phyloP scores from a whole-genome alignment of 2,329 filamentous ascomycete genomes.

The Orbilia brochopaga region DNA sequence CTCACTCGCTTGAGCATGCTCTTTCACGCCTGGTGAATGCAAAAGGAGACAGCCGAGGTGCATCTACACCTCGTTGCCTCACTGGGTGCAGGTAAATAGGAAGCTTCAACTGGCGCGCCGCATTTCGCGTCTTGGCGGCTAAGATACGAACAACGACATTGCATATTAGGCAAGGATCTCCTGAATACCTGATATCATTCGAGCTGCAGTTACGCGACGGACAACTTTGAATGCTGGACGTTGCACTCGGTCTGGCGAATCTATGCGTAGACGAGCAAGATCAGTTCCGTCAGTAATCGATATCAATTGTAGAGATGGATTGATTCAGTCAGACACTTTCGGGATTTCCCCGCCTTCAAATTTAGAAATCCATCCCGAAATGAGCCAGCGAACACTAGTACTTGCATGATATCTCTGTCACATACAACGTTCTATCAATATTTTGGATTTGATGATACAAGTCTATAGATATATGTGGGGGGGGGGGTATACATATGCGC shows the following conservation, averaged over 20 bases:
- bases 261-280: too few relatives aligned
- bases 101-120: neutral
- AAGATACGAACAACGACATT: neutral
- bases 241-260: neutral
- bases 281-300: neutral
- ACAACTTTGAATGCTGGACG: neutral
- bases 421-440: too few relatives aligned
- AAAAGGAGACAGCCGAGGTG: neutral
- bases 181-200: neutral
- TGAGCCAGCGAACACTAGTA: too few relatives aligned
- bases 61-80: neutral
- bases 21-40: conserved; percentile 1
- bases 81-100: neutral
- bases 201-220: neutral
- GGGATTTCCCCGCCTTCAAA: too few relatives aligned
- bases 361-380: too few relatives aligned
- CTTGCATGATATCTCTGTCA: too few relatives aligned
- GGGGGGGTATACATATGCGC: neutral
- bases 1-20: conserved; percentile 28
- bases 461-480: too few relatives aligned
- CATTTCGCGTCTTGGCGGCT: conserved; percentile 4
- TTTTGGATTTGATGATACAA: too few relatives aligned
- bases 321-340: neutral
- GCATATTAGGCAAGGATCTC: neutral
- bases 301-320: neutral